phyloP scores from a whole-genome alignment of 306 rosid species.

The Trifolium repens region DNA sequence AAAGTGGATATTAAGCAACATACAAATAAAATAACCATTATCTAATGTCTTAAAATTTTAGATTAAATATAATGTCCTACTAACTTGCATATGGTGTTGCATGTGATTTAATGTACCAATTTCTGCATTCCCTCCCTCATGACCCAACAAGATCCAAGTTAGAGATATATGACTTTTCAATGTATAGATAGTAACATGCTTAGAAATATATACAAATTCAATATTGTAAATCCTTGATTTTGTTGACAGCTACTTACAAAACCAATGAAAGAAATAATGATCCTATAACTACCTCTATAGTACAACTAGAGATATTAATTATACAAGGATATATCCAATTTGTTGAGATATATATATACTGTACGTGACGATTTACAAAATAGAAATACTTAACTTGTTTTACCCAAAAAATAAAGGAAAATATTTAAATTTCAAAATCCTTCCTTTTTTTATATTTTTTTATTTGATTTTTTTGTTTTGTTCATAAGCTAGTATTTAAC shows the following conservation, averaged over 20 bases:
- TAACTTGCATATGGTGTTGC: too few relatives aligned
- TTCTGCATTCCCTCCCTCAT: too few relatives aligned
- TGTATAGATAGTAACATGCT: too few relatives aligned
- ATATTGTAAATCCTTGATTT: conserved; percentile 12
- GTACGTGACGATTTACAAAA: conserved; percentile 15
- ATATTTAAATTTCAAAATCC: neutral
- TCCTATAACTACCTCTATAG: conserved; percentile 24
- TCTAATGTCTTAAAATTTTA: too few relatives aligned
- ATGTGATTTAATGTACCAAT: too few relatives aligned
- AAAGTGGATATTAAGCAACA: too few relatives aligned
- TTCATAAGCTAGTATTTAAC: conserved; percentile 52
- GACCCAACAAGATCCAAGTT: too few relatives aligned
- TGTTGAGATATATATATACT: neutral
- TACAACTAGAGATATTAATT: neutral
- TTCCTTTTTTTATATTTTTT: neutral
- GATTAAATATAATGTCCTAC: too few relatives aligned
- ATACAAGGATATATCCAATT: neutral
- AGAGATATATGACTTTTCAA: too few relatives aligned
- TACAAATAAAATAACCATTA: too few relatives aligned
- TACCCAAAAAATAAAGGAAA: neutral
- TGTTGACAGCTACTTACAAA: conserved; percentile 42
- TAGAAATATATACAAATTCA: conserved; percentile 3
- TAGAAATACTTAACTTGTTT: neutral
- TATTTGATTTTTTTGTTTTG: neutral
- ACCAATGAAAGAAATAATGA: conserved; percentile 31